Percentiles rank a stretch among this genome's conserved stretches.
Conservation (phyloP, 208 protist genomes). For the Crithidia bombi region DNA sequence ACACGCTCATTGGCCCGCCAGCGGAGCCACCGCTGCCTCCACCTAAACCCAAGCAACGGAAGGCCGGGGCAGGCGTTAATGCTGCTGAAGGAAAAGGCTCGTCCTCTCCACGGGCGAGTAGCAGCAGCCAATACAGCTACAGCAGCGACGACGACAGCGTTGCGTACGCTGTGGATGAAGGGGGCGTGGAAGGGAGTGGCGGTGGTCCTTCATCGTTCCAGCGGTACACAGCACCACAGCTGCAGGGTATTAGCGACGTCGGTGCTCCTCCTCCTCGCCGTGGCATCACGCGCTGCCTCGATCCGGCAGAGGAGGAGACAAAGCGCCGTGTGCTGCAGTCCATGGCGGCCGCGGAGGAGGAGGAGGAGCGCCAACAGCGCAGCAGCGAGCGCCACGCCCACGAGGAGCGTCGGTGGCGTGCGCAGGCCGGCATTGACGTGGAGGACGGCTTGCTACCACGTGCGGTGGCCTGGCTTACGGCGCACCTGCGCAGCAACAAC, state of each 20-base stretch:
- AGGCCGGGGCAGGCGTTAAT: neutral
- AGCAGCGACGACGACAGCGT: neutral
- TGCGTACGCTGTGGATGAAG: too few species aligned
- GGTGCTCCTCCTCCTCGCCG: neutral
- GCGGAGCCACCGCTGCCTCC: constrained; percentile 12
- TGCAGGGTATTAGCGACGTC: constrained; percentile 12
- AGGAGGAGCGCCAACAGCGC: constrained; percentile 11
- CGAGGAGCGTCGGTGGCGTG: constrained; percentile 28
- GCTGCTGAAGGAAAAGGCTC: too few species aligned
- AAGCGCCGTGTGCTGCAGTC: constrained; percentile 21
- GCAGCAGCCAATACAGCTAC: neutral
- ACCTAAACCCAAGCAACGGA: neutral
- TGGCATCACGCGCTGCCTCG: constrained; percentile 31
- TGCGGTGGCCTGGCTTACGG: constrained; percentile 49
- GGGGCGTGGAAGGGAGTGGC: too few species aligned
- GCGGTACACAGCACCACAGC: neutral
- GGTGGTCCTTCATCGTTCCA: too few species aligned
- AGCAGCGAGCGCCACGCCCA: constrained; percentile 14
- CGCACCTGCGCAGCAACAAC: constrained; percentile 16
- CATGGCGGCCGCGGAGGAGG: constrained; percentile 12
- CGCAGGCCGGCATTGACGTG: constrained; percentile 7
- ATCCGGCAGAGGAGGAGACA: constrained; percentile 19
- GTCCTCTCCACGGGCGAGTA: neutral
- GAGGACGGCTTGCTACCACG: constrained; percentile 47
- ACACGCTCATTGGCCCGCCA: constrained; percentile 60